Conservation (phyloP, 106 monocot species). For the Dendrobium catenatum region DNA sequence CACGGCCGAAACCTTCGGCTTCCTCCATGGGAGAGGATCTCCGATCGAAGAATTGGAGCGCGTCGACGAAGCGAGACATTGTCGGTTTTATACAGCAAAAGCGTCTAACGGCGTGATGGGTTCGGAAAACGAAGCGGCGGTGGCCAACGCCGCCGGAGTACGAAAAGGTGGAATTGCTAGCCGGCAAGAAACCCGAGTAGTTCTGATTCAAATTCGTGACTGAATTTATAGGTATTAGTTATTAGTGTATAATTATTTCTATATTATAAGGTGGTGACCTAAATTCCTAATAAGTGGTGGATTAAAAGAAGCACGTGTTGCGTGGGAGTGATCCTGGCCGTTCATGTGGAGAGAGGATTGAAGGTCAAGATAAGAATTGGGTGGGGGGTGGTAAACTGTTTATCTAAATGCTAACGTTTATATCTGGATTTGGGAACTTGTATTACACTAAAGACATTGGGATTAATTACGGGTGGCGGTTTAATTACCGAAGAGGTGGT, state of each 20-base stretch:
- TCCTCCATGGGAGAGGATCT: constrained; percentile 54
- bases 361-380: neutral
- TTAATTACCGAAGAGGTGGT: neutral
- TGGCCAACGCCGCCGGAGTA: neutral
- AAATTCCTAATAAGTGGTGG: neutral
- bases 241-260: neutral
- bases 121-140: neutral
- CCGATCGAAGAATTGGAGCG: constrained; percentile 28
- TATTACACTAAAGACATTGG: neutral
- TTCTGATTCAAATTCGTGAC: neutral
- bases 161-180: neutral
- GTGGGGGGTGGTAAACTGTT: constrained; percentile 1
- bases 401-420: neutral
- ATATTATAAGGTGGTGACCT: neutral
- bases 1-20: constrained; percentile 45
- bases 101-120: neutral
- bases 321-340: neutral
- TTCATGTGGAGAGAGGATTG: neutral
- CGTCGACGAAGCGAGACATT: constrained; percentile 61
- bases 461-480: neutral
- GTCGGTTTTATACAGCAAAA: too few relatives aligned
- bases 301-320: neutral
- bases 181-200: neutral
- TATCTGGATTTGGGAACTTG: neutral
- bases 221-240: neutral